Evolutionary conservation across 2,329 filamentous ascomycete species (phyloP), one percentile per base, ranked within the genome.

Genomic region (Ceratocystis lukuohia): DNA sequence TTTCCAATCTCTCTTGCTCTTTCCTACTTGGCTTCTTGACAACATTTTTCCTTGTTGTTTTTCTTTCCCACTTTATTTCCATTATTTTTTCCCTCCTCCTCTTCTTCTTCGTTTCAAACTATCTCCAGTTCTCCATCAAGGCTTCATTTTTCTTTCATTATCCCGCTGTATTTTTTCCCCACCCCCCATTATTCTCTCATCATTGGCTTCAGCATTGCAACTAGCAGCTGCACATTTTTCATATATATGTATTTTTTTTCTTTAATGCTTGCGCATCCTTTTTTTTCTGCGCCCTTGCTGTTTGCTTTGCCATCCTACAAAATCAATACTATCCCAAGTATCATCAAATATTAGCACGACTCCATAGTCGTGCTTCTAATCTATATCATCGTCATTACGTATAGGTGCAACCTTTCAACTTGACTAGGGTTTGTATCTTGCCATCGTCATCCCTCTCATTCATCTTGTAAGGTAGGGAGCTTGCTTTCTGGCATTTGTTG

Each of bases 331-430:
- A 59, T 33, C 33, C 56, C 56, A 59, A 41, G 30, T 20, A 37
- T 59, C 56, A 33, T 59, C 28, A 33, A 59, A 28, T 59, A 37
- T 59, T 59, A 25, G 20, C 56, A 33, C 28, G 30, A 37, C 28
- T 3, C 10, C 48, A 53, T 22, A 28, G 56, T 37, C 15, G 25
- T 37, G n/a, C 30, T 37, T 12, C 28, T 33, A 8, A 33, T 57
- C 56, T 59, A 59, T 59, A 59, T 59, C 25, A 59, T 59, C 56
- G 17, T 59, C 56, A 59, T 59, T 28, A 30, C 25, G 4, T 17
- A 30, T 22, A 37, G 15, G 17, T 30, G 37, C 28, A 37, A 3
- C 17, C 30, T 59, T 30, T 12, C 4, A 41, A 12, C 12, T 41
- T 41, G 37, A 12, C 56, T 59, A 37, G 56, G 56, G 56, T 59